Conservation (phyloP, 768 basidiomycete species). For the Phlegmacium glaucopus region DNA sequence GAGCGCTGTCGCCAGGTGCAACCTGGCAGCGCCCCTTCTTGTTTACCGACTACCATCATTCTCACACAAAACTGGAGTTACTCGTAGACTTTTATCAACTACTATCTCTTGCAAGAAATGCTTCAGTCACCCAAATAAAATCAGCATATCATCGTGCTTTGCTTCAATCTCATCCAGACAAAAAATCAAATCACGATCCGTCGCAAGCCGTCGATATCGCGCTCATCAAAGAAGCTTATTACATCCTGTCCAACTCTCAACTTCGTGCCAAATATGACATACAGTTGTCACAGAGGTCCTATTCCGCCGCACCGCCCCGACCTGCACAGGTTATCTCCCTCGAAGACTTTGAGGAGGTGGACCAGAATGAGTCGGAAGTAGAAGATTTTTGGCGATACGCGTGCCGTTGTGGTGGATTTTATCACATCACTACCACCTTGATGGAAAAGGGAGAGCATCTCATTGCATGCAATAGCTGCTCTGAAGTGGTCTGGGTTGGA, state of each 20-base stretch:
- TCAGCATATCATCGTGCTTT: conserved; percentile 65
- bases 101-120: conserved; percentile 48
- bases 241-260: conserved; percentile 48
- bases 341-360: conserved; percentile 55
- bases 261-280: conserved; percentile 52
- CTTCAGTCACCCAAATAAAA: conserved; percentile 57
- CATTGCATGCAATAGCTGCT: conserved; percentile 70
- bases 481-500: conserved; percentile 84
- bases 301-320: conserved; percentile 37
- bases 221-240: conserved; percentile 65
- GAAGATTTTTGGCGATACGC: conserved; percentile 49
- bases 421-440: conserved; percentile 51
- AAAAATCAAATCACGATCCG: conserved; percentile 16
- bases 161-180: conserved; percentile 59
- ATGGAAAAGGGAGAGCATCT: conserved; percentile 75
- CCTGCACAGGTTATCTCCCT: conserved; percentile 79
- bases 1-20: neutral
- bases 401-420: conserved; percentile 75
- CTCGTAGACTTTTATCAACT: conserved; percentile 55
- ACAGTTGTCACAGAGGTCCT: conserved; percentile 10
- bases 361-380: conserved; percentile 16
- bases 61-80: conserved; percentile 16
- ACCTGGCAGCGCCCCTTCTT: neutral
- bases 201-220: conserved; percentile 43
- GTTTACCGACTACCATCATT: conserved; percentile 30